phyloP scores from a whole-genome alignment of 306 rosid genomes.

The Prunus armeniaca region DNA sequence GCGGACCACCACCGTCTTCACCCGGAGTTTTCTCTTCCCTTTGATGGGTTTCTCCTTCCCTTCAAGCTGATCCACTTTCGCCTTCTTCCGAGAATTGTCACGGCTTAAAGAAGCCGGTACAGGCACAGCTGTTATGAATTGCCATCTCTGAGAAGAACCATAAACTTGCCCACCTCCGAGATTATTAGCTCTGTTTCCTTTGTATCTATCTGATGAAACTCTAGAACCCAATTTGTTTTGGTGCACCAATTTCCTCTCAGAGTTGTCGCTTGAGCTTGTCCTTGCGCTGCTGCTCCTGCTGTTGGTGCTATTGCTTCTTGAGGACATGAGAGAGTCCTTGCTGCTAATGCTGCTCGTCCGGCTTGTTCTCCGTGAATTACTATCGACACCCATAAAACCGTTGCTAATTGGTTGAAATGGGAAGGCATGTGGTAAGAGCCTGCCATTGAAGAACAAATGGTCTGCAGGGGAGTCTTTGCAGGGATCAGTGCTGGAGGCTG shows the following conservation, averaged over 20 bases:
- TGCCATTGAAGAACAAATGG: constrained; percentile 78
- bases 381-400: background rate
- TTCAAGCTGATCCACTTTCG: background rate
- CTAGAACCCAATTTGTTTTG: background rate
- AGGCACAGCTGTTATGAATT: constrained; percentile 62
- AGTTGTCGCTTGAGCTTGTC: constrained; percentile 65
- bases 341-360: constrained; percentile 59
- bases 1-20: constrained; percentile 9
- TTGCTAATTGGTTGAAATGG: constrained; percentile 40
- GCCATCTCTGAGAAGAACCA: constrained; percentile 72
- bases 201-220: background rate
- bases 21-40: constrained; percentile 6
- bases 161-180: constrained; percentile 32
- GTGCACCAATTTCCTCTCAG: constrained; percentile 39
- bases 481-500: constrained; percentile 45
- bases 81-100: constrained; percentile 45
- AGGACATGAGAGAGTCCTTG: constrained; percentile 57
- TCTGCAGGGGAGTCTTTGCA: constrained; percentile 72
- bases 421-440: constrained; percentile 75
- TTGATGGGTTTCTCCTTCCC: constrained; percentile 17
- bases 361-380: constrained; percentile 26
- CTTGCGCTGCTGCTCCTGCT: constrained; percentile 59
- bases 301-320: constrained; percentile 76
- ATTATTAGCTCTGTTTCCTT: background rate
- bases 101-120: constrained; percentile 36